Conservation (phyloP, 345 rosid genomes). For the Dovyalis caffra region DNA sequence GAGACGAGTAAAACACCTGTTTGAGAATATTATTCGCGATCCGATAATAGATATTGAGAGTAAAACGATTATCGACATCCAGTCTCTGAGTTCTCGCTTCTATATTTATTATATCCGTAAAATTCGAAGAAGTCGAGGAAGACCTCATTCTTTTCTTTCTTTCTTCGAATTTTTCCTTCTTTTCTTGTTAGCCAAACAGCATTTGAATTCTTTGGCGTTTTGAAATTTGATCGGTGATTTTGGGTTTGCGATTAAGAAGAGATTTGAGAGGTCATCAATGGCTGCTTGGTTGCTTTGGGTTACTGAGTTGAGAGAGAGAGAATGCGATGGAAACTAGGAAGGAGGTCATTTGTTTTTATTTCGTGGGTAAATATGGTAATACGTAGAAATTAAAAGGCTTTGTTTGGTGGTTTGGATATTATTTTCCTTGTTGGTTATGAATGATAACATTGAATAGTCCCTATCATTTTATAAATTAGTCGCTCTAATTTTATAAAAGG, state of each 20-base stretch:
- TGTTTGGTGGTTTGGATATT: background rate
- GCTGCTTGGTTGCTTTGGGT: conserved; percentile 15
- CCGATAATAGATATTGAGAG: conserved; percentile 76
- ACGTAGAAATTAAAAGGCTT: too few species aligned
- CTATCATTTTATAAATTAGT: too few species aligned
- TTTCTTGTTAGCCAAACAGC: conserved; percentile 23
- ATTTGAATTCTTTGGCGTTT: background rate
- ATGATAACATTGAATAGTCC: too few species aligned
- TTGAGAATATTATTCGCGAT: conserved; percentile 91
- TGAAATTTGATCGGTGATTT: conserved; percentile 9
- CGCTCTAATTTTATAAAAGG: too few species aligned
- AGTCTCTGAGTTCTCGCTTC: conserved; percentile 65
- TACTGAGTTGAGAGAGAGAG: background rate
- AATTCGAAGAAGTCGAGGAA: conserved; percentile 23
- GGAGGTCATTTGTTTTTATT: conserved; percentile 22
- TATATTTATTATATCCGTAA: conserved; percentile 61
- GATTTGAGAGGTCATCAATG: conserved; percentile 30
- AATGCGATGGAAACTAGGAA: background rate
- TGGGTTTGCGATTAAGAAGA: background rate
- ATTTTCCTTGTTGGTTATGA: background rate
- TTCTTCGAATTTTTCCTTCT: conserved; percentile 5
- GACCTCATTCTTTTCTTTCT: conserved; percentile 45
- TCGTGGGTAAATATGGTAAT: conserved; percentile 31
- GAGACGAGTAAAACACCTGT: conserved; percentile 46
- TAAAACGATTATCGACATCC: conserved; percentile 78